Evolutionary conservation across 192 early-diverging fungal genomes (phyloP), one percentile per base, ranked within the genome.

Genomic region (Diversispora epigaea): DNA sequence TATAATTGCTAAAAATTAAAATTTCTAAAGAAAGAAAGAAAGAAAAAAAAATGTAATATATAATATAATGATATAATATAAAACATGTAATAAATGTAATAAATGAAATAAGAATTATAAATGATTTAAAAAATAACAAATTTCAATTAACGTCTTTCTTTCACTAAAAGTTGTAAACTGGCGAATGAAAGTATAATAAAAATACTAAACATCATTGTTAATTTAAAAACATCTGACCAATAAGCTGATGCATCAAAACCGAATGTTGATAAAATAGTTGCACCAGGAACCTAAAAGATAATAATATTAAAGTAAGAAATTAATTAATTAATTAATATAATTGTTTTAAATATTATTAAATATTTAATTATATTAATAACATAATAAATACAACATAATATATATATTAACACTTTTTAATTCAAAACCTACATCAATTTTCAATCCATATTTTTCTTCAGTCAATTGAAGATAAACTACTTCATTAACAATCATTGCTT

Each of bases 401-500:
- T n/a, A n/a, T n/a, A n/a, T n/a, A n/a, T n/a, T n/a, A n/a, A n/a
- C n/a, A n/a, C n/a, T n/a, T n/a, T n/a, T n/a, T n/a, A n/a, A n/a
- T 32, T 32, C 25, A 32, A 32, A 32, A 78, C 82, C 65, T 80
- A 91, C 89, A 77, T 94, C 89, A 65, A 96, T 95, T 58, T 91
- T 86, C 21, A 96, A 81, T 8, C 93, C 93, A 84, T 89, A 93
- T 52, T 89, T 87, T 39, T 91, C 89, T 60, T 96, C 93, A 46
- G 89, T 84, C 8, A 96, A 79, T 63, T 89, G 90, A 46, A 95
- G 81, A 52, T 92, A 88, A 1, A 91, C 85, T 15, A 98, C 85
- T 80, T 98, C 96, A 78, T 96, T 98, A 44, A 95, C 94, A 32
- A 95, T 81, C 41, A 98, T 72, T 0, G 96, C 93, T 71, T 98